Evolutionary conservation across 305 asterid genomes (phyloP).

Genomic region (Striga hermonthica): DNA sequence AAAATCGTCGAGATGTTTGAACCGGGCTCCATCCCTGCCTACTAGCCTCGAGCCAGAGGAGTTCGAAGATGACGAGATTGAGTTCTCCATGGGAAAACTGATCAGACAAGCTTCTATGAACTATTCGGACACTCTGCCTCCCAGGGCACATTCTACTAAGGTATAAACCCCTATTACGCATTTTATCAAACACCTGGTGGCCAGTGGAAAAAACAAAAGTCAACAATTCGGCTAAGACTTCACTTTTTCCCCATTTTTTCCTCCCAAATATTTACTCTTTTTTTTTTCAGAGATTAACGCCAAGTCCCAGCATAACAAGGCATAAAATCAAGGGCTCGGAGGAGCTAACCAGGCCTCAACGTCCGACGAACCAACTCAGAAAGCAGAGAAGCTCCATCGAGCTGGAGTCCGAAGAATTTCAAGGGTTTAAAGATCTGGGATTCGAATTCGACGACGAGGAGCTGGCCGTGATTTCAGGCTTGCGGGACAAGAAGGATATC

Average conservation of each 20-base stretch:
- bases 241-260: background rate
- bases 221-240: too few species aligned
- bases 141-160: slow-evolving; percentile 35
- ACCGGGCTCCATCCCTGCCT: slow-evolving; percentile 47
- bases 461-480: slow-evolving; percentile 21
- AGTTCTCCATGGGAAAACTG: slow-evolving; percentile 56
- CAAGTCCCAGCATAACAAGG: slow-evolving; percentile 37
- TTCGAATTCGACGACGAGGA: slow-evolving; percentile 37
- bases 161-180: slow-evolving; percentile 27
- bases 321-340: slow-evolving; percentile 26
- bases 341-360: background rate
- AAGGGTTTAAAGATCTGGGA: slow-evolving; percentile 47
- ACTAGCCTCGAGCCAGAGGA: slow-evolving; percentile 29
- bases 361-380: too few species aligned
- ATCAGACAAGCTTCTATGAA: slow-evolving; percentile 61
- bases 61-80: slow-evolving; percentile 41
- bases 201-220: background rate
- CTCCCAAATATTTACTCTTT: background rate
- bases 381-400: slow-evolving; percentile 35
- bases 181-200: slow-evolving; percentile 8
- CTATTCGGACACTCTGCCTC: slow-evolving; percentile 35
- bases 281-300: slow-evolving; percentile 42
- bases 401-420: slow-evolving; percentile 38
- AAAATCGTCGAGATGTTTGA: slow-evolving; percentile 10
- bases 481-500: slow-evolving; percentile 31